Evolutionary conservation across 495 filamentous ascomycete genomes (phyloP).

Genomic region (Trichoderma virens): DNA sequence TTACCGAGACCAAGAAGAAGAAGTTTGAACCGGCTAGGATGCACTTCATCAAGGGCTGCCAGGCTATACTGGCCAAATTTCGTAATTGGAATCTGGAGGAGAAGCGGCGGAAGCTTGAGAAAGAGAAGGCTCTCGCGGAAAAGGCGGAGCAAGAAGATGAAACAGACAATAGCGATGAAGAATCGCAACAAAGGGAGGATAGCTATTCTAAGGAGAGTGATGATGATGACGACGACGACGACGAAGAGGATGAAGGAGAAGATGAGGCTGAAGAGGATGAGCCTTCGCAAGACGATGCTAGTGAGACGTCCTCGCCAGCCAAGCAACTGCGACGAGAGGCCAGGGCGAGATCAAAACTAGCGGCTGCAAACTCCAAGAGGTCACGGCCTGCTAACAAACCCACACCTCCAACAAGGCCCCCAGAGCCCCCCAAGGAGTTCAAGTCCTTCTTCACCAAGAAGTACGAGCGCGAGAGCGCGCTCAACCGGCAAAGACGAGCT

Average conservation of each 20-base stretch:
- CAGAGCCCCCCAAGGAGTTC: conserved; percentile 56
- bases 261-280: conserved; percentile 17
- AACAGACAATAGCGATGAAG: conserved; percentile 19
- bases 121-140: conserved; percentile 49
- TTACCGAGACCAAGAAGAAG: conserved; percentile 75
- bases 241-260: conserved; percentile 19
- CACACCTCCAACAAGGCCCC: conserved; percentile 15
- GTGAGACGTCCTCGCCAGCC: conserved; percentile 14
- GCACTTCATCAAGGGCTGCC: conserved; percentile 74
- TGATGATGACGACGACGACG: conserved; percentile 17
- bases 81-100: conserved; percentile 83
- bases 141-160: conserved; percentile 32
- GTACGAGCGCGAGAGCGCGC: conserved; percentile 66
- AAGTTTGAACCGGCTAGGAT: conserved; percentile 78
- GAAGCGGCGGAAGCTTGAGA: conserved; percentile 65
- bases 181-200: conserved; percentile 11
- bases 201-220: conserved; percentile 20
- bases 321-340: conserved; percentile 44
- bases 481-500: conserved; percentile 51
- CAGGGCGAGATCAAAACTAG: conserved; percentile 68
- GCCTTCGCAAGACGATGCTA: conserved; percentile 15
- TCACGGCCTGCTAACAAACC: conserved; percentile 29
- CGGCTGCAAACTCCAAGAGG: conserved; percentile 68
- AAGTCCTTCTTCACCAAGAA: conserved; percentile 76
- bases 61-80: conserved; percentile 78